These are phyloP conservation scores for Antarctomyces pellizariae DNA, from an alignment of 495 filamentous ascomycete genomes.

Conservation along the genomic window DNA sequence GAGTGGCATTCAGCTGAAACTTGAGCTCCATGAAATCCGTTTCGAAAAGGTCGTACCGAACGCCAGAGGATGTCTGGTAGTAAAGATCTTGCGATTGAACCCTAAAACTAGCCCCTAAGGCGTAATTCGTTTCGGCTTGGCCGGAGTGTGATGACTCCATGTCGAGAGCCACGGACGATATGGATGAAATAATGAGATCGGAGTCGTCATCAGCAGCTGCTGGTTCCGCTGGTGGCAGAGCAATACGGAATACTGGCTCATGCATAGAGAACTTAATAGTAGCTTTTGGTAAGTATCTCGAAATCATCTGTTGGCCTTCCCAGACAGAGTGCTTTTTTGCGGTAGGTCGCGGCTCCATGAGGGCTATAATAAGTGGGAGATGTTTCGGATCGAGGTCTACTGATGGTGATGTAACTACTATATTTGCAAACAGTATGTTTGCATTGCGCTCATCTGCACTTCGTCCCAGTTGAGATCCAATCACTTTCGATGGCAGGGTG, in stretches of 20 bases:
- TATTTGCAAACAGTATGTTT: constrained; percentile 88
- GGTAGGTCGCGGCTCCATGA: constrained; percentile 35
- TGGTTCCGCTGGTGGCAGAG: constrained; percentile 41
- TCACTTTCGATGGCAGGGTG: constrained; percentile 82
- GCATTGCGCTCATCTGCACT: constrained; percentile 74
- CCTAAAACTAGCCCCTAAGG: constrained; percentile 55
- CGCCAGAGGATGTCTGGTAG: constrained; percentile 68
- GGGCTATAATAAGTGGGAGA: constrained; percentile 60
- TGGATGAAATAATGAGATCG: constrained; percentile 80
- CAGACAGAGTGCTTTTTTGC: constrained; percentile 18
- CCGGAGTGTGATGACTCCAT: constrained; percentile 84
- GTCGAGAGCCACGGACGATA: constrained; percentile 79
- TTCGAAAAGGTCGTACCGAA: constrained; percentile 62
- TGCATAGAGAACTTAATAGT: constrained; percentile 89
- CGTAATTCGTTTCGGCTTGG: constrained; percentile 67
- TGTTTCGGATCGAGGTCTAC: constrained; percentile 89
- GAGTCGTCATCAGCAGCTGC: constrained; percentile 55
- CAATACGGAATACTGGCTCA: constrained; percentile 78
- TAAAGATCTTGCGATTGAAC: constrained; percentile 79
- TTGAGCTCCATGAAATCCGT: constrained; percentile 75
- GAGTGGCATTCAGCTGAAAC: constrained; percentile 58
- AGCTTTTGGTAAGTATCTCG: constrained; percentile 81
- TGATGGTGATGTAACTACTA: constrained; percentile 88
- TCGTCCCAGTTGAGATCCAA: constrained; percentile 50
- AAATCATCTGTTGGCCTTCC: constrained; percentile 45